These are phyloP conservation scores for Populus tomentosa DNA, from an alignment of 441 rosid species.

Conservation along the genomic window DNA sequence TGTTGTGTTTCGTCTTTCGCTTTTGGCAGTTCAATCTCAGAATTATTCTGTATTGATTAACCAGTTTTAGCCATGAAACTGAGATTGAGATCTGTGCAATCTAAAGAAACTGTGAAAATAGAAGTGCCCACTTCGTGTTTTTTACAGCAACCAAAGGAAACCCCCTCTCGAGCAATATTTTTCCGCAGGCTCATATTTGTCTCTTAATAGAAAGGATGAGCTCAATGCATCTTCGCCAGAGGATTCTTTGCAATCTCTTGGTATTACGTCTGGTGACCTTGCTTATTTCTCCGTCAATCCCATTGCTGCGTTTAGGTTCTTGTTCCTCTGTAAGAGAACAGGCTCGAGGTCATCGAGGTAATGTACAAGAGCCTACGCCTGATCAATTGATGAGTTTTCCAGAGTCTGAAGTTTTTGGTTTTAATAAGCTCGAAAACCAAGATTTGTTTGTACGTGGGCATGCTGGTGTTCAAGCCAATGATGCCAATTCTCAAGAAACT, in stretches of 20 bases:
- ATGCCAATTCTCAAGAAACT: neutral
- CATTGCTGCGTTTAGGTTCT: neutral
- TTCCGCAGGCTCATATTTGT: constrained; percentile 31
- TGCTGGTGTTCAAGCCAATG: neutral
- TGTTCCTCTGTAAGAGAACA: neutral
- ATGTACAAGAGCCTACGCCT: neutral
- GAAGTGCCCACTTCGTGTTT: constrained; percentile 20
- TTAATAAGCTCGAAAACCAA: neutral
- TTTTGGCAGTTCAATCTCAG: neutral
- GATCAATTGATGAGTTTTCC: neutral
- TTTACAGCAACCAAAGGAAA: constrained; percentile 38
- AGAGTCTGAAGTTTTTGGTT: neutral
- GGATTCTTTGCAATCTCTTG: constrained; percentile 48
- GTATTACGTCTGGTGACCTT: constrained; percentile 67
- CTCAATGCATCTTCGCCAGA: constrained; percentile 39
- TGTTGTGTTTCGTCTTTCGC: neutral
- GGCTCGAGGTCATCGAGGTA: neutral
- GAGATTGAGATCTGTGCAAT: neutral
- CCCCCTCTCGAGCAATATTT: constrained; percentile 22
- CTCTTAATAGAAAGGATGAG: constrained; percentile 64
- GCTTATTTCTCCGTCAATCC: constrained; percentile 42
- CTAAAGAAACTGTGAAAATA: neutral
- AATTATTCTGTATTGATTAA: neutral
- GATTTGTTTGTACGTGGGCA: neutral
- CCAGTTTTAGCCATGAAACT: neutral